phyloP scores from a whole-genome alignment of 345 rosid genomes.

The Syzygium grande region DNA sequence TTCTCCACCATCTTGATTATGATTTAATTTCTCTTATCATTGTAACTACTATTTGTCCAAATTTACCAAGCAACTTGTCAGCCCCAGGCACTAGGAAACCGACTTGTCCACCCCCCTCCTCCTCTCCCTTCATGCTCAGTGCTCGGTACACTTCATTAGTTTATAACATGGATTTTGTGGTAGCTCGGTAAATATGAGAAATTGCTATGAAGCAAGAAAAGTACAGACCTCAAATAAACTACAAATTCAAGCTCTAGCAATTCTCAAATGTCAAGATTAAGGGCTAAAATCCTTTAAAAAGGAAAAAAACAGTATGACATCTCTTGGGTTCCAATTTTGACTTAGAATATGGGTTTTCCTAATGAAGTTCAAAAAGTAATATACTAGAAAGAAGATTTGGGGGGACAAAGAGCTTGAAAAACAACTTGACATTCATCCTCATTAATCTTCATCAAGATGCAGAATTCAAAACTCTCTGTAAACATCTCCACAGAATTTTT shows the following conservation, averaged over 20 bases:
- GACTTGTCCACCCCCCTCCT: not conserved
- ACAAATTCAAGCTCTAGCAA: not conserved
- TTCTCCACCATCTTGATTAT: not conserved
- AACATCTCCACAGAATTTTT: not conserved
- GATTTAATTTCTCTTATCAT: not conserved
- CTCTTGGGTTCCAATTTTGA: not conserved
- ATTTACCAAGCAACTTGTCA: not conserved
- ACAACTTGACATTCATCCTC: not conserved
- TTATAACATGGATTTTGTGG: not conserved
- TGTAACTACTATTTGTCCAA: not conserved
- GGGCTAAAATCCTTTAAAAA: not conserved
- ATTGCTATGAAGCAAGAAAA: not conserved
- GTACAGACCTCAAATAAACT: not conserved
- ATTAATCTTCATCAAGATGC: not conserved
- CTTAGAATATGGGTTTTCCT: not conserved
- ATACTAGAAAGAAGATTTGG: not conserved
- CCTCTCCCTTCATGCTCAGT: not conserved
- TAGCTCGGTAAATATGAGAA: not conserved
- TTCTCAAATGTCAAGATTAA: not conserved
- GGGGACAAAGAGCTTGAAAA: not conserved
- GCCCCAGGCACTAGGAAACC: not conserved
- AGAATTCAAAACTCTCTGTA: not conserved
- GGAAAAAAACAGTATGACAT: not conserved
- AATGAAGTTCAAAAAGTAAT: not conserved
- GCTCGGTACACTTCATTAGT: not conserved